Evolutionary conservation across 169 alveolate species (phyloP).

Genomic region (Plasmodium sp.): DNA sequence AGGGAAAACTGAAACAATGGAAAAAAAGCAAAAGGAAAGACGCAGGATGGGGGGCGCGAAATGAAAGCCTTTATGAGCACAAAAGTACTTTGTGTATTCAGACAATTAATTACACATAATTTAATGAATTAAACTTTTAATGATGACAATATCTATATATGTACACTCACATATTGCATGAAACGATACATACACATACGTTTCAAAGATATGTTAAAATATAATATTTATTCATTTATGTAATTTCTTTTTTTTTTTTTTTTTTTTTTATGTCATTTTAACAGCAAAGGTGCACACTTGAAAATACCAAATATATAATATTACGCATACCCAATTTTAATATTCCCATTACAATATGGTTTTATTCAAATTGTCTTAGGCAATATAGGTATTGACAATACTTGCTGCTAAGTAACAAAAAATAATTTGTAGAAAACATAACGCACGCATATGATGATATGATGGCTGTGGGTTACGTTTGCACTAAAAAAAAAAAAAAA

Average conservation of each 20-base stretch:
- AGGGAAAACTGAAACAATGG: constrained; percentile 17
- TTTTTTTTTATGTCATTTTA: background rate
- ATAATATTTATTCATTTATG: background rate
- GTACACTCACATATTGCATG: background rate
- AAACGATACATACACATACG: background rate
- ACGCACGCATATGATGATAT: background rate
- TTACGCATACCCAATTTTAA: background rate
- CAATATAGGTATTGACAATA: background rate
- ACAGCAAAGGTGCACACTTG: background rate
- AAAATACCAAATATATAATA: background rate
- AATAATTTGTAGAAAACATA: background rate
- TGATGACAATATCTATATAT: background rate
- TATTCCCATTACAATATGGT: background rate
- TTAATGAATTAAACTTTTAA: background rate
- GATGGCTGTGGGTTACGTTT: background rate
- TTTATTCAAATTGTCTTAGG: background rate
- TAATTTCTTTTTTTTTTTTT: background rate
- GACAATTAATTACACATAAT: constrained; percentile 17
- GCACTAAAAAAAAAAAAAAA: constrained; percentile 18
- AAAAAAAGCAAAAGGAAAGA: background rate
- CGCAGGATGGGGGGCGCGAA: background rate
- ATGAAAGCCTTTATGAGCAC: constrained; percentile 26
- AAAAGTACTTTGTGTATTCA: background rate
- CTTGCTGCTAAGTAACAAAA: background rate
- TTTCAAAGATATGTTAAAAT: background rate